A percentile compares a stretch with the other conserved stretches of the same genome.
These are phyloP conservation scores for Ceratonia siliqua DNA, from an alignment of 306 rosid genomes.

Conservation along the genomic window DNA sequence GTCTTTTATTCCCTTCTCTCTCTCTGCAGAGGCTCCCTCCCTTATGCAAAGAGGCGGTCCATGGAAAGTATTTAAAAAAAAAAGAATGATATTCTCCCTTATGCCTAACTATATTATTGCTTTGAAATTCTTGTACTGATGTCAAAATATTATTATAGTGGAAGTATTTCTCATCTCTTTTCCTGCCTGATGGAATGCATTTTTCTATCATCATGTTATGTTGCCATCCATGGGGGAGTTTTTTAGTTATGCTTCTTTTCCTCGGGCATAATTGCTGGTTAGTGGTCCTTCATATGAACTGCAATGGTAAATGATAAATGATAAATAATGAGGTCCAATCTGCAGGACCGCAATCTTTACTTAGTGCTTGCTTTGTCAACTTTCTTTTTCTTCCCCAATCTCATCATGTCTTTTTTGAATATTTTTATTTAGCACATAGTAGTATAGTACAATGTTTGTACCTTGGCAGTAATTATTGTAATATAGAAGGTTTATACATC, in stretches of 20 bases:
- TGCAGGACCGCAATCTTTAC: slow-evolving; percentile 30
- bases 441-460: not conserved
- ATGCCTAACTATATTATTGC: not conserved
- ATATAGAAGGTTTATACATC: not conserved
- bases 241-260: slow-evolving; percentile 19
- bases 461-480: not conserved
- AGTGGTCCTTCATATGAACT: slow-evolving; percentile 28
- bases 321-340: slow-evolving; percentile 18
- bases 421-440: not conserved
- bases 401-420: slow-evolving; percentile 21
- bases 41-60: not conserved
- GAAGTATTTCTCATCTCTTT: not conserved
- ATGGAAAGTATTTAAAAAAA: not conserved
- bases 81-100: not conserved
- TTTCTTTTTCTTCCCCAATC: not conserved
- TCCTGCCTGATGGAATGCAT: not conserved
- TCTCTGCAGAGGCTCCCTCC: not conserved
- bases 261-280: slow-evolving; percentile 26
- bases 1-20: not conserved
- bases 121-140: not conserved
- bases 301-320: slow-evolving; percentile 4
- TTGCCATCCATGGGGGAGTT: not conserved
- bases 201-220: not conserved
- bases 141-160: not conserved
- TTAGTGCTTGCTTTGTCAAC: slow-evolving; percentile 21